Evolutionary conservation across 306 rosid genomes (phyloP).

Genomic region (Dryas alaskensis): DNA sequence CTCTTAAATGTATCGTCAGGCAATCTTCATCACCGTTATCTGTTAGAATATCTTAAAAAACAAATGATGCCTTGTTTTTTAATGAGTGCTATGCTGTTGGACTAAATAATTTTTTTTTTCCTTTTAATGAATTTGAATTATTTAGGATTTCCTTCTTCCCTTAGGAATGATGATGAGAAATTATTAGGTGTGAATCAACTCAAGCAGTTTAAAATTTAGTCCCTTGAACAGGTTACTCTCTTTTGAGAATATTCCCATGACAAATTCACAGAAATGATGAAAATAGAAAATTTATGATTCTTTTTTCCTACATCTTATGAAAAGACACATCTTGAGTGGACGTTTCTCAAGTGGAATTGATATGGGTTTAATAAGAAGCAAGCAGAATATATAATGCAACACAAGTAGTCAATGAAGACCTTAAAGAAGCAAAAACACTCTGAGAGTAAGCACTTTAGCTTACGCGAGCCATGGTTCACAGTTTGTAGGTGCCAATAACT

Average conservation of each 20-base stretch:
- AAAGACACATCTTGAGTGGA: neutral
- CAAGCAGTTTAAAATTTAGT: neutral
- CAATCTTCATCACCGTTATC: neutral
- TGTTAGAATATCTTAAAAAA: neutral
- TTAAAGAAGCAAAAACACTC: neutral
- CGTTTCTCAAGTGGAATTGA: neutral
- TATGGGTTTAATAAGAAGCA: neutral
- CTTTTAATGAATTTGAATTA: neutral
- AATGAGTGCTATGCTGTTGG: neutral
- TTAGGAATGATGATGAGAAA: neutral
- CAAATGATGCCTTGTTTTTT: constrained; percentile 3
- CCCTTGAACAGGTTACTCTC: neutral
- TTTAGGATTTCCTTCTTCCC: neutral
- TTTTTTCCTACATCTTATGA: neutral
- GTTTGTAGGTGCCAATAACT: neutral
- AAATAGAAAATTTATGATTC: neutral
- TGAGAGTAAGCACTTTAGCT: neutral
- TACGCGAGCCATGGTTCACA: neutral
- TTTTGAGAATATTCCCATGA: neutral
- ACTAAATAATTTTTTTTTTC: neutral
- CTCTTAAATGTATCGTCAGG: neutral
- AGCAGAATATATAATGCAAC: neutral
- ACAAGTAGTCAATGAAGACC: neutral
- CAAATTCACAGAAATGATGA: neutral
- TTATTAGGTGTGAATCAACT: neutral